Evolutionary conservation across 2,329 filamentous ascomycete species (phyloP).

Genomic region (Epichloe amarillans): DNA sequence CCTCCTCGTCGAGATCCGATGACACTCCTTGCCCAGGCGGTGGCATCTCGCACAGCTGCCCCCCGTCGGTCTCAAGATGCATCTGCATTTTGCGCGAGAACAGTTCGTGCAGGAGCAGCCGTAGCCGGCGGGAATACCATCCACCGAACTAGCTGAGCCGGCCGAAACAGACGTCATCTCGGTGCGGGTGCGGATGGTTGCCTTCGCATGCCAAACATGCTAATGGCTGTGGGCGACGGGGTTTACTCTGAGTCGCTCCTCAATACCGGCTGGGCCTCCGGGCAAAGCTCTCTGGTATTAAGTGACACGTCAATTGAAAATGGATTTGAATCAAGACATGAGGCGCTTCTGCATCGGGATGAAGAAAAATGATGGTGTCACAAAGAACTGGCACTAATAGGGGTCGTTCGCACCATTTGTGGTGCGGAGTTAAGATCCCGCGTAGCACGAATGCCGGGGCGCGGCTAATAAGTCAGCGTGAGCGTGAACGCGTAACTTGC

Average conservation of each 20-base stretch:
- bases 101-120: conserved; percentile 33
- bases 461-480: neutral
- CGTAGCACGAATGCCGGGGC: no score
- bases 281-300: neutral
- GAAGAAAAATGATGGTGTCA: no score
- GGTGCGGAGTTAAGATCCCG: neutral
- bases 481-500: neutral
- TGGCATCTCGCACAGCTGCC: conserved; percentile 27
- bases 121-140: conserved; percentile 24
- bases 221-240: neutral
- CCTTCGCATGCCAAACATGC: neutral
- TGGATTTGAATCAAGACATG: neutral
- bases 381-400: no score
- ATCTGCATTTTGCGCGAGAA: conserved; percentile 35
- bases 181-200: neutral
- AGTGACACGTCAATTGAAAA: neutral
- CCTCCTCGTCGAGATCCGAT: conserved; percentile 28
- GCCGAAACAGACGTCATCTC: neutral
- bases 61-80: conserved; percentile 25
- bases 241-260: neutral
- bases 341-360: neutral
- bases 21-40: conserved; percentile 34
- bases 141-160: neutral
- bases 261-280: neutral
- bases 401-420: neutral